Conservation (phyloP, 345 rosid genomes). For the Sapria himalayana region DNA sequence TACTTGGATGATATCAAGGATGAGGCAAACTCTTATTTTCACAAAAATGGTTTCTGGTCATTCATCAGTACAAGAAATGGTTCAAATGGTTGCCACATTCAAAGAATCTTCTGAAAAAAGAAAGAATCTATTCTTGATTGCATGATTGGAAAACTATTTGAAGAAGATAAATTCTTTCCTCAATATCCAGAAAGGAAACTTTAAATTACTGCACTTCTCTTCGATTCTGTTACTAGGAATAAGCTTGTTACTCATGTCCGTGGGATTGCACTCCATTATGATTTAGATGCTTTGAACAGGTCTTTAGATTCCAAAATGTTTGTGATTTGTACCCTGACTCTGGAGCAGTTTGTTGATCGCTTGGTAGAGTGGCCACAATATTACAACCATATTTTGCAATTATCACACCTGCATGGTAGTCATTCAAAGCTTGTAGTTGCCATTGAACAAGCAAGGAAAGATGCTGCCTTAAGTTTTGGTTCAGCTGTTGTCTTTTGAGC, state of each 20-base stretch:
- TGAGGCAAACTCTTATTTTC: conserved; percentile 91
- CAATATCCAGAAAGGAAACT: conserved; percentile 94
- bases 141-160: conserved; percentile 88
- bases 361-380: conserved; percentile 94
- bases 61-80: conserved; percentile 68
- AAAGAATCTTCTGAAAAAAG: conserved; percentile 66
- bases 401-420: conserved; percentile 73
- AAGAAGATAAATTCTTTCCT: conserved; percentile 86
- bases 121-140: conserved; percentile 73
- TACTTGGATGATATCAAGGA: conserved; percentile 65
- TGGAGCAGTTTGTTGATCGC: conserved; percentile 94
- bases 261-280: conserved; percentile 87
- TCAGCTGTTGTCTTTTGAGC: no score
- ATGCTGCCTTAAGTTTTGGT: no score
- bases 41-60: conserved; percentile 82
- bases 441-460: conserved; percentile 71
- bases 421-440: conserved; percentile 73
- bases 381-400: conserved; percentile 92
- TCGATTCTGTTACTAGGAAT: conserved; percentile 92
- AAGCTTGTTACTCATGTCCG: conserved; percentile 86
- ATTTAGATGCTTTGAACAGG: conserved; percentile 78
- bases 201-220: conserved; percentile 70
- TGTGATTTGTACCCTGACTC: conserved; percentile 80
- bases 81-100: conserved; percentile 82
- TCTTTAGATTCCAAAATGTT: conserved; percentile 99